Percentiles rank a stretch among this genome's conserved stretches.
These are phyloP conservation scores for Gonapodya prolifera DNA, from an alignment of 192 early-diverging fungal genomes.

Conservation along the genomic window DNA sequence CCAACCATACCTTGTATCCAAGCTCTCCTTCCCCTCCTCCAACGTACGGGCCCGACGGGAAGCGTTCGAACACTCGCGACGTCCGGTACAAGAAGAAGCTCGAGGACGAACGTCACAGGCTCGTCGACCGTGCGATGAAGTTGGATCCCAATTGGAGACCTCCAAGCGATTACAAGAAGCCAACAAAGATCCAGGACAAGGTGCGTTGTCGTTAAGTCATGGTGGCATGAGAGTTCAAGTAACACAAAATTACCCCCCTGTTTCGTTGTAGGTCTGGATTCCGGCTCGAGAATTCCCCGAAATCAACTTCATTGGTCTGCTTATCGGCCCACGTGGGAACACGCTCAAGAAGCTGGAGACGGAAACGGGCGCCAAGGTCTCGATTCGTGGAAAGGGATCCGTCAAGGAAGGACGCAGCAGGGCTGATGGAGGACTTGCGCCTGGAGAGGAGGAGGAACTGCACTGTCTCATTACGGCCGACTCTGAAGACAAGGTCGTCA, in stretches of 20 bases:
- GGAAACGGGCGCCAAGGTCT: slow-evolving; percentile 89
- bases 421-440: slow-evolving; percentile 24
- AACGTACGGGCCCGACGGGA: slow-evolving; percentile 80
- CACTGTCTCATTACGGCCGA: slow-evolving; percentile 89
- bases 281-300: slow-evolving; percentile 92
- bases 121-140: slow-evolving; percentile 67
- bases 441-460: slow-evolving; percentile 65
- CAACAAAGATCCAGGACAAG: slow-evolving; percentile 77
- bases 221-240: neutral
- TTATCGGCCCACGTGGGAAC: slow-evolving; percentile 92
- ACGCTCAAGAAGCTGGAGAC: slow-evolving; percentile 92
- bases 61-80: slow-evolving; percentile 93
- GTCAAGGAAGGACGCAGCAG: slow-evolving; percentile 84
- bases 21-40: slow-evolving; percentile 97
- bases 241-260: neutral
- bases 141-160: slow-evolving; percentile 73
- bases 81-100: slow-evolving; percentile 76
- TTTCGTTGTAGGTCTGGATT: slow-evolving; percentile 40
- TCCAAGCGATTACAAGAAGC: slow-evolving; percentile 78
- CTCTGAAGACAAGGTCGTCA: slow-evolving; percentile 72
- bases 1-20: neutral
- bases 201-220: slow-evolving; percentile 18
- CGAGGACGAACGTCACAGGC: slow-evolving; percentile 81
- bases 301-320: slow-evolving; percentile 93
- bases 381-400: slow-evolving; percentile 89